phyloP scores from a whole-genome alignment of 1,139 yeast genomes.

The Candida tropicalis region DNA sequence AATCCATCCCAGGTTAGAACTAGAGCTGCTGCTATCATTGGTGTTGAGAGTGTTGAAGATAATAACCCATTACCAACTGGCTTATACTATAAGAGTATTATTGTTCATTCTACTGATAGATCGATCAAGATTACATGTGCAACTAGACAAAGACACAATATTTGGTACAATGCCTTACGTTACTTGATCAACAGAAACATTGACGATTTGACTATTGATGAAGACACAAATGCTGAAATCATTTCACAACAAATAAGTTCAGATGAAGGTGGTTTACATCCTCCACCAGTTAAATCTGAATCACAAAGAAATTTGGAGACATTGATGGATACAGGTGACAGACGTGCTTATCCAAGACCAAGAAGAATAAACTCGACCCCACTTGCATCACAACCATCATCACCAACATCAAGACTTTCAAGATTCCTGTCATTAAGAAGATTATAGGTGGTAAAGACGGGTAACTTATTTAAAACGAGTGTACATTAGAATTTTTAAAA shows the following conservation, averaged over 20 bases:
- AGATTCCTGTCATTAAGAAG: slow-evolving; percentile 15
- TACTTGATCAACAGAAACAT: slow-evolving; percentile 72
- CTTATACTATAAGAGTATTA: slow-evolving; percentile 78
- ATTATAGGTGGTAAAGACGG: background rate
- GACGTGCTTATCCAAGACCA: slow-evolving; percentile 21
- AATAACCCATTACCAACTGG: slow-evolving; percentile 91
- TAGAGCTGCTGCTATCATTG: slow-evolving; percentile 78
- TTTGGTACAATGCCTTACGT: slow-evolving; percentile 86
- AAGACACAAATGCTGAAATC: slow-evolving; percentile 22
- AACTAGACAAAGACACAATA: slow-evolving; percentile 83
- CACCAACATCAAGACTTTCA: slow-evolving; percentile 11
- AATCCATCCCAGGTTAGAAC: slow-evolving; percentile 68
- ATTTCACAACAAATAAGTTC: slow-evolving; percentile 12
- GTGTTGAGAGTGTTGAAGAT: slow-evolving; percentile 81
- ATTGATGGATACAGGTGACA: slow-evolving; percentile 19
- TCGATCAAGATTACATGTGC: slow-evolving; percentile 83
- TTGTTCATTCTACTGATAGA: slow-evolving; percentile 71
- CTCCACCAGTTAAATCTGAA: slow-evolving; percentile 12
- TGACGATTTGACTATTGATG: slow-evolving; percentile 58
- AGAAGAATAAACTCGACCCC: slow-evolving; percentile 11
- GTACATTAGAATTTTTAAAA: background rate
- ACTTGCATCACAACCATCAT: slow-evolving; percentile 5
- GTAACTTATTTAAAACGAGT: background rate
- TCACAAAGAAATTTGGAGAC: slow-evolving; percentile 18
- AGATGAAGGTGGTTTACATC: background rate